A percentile compares a stretch with the other conserved stretches of the same genome.
Conservation (phyloP, 805 yeast genomes). For the Starmerella bacillaris region DNA sequence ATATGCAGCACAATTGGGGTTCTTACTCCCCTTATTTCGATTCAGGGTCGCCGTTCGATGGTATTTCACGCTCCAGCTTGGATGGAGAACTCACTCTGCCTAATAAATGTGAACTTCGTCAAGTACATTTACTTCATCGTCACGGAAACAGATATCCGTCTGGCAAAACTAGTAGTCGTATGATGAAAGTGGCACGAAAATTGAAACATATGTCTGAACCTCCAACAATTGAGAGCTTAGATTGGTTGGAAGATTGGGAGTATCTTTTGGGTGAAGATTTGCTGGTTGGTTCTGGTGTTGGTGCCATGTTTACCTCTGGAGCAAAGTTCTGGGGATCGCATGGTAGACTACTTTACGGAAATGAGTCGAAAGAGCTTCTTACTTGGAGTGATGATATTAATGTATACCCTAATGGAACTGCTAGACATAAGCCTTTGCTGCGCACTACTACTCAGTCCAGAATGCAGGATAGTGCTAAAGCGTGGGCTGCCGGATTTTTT, state of each 20-base stretch:
- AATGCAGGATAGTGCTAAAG: slow-evolving; percentile 25
- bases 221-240: slow-evolving; percentile 16
- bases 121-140: slow-evolving; percentile 53
- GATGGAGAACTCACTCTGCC: slow-evolving; percentile 20
- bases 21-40: slow-evolving; percentile 26
- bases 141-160: slow-evolving; percentile 70
- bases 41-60: slow-evolving; percentile 22
- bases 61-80: slow-evolving; percentile 19
- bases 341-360: slow-evolving; percentile 24
- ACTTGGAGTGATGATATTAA: slow-evolving; percentile 20
- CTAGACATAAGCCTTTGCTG: slow-evolving; percentile 22
- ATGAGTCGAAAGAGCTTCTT: slow-evolving; percentile 13
- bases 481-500: slow-evolving; percentile 30
- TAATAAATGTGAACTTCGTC: slow-evolving; percentile 36
- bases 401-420: slow-evolving; percentile 21
- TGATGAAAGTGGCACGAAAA: slow-evolving; percentile 25
- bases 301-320: slow-evolving; percentile 25
- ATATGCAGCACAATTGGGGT: slow-evolving; percentile 28
- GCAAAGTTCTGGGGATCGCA: slow-evolving; percentile 27
- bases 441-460: slow-evolving; percentile 27
- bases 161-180: slow-evolving; percentile 24
- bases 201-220: slow-evolving; percentile 18
- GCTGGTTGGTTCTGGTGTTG: slow-evolving; percentile 25
- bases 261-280: slow-evolving; percentile 22
- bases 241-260: slow-evolving; percentile 24